These are phyloP conservation scores for Naganishia albida DNA, from an alignment of 1,284 basidiomycete species.

Conservation along the genomic window DNA sequence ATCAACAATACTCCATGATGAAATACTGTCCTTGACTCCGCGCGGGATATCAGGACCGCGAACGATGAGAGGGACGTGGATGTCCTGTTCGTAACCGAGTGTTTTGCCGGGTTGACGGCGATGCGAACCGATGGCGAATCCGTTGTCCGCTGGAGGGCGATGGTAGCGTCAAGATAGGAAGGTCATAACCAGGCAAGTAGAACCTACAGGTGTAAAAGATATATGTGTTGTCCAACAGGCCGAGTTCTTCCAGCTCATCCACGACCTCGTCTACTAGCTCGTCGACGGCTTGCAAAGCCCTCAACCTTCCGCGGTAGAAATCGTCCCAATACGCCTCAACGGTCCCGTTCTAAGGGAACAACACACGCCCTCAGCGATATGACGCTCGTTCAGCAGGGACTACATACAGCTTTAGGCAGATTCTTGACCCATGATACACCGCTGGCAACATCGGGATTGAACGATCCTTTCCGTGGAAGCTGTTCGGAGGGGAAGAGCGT, in stretches of 20 bases:
- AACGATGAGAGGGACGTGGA: slow-evolving; percentile 41
- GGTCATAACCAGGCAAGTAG: neutral
- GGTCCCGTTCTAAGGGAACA: slow-evolving; percentile 37
- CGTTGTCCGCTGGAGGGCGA: slow-evolving; percentile 41
- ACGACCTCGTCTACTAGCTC: slow-evolving; percentile 46
- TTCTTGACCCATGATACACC: slow-evolving; percentile 45
- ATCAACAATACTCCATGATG: slow-evolving; percentile 43
- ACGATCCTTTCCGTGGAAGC: slow-evolving; percentile 35
- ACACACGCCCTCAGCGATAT: neutral
- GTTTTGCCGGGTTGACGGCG: slow-evolving; percentile 48
- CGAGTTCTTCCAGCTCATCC: slow-evolving; percentile 39
- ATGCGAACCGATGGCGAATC: slow-evolving; percentile 45
- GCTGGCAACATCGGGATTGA: slow-evolving; percentile 41
- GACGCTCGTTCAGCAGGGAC: neutral
- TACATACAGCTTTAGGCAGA: slow-evolving; percentile 38
- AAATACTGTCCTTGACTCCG: slow-evolving; percentile 36
- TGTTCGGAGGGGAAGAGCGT: slow-evolving; percentile 39
- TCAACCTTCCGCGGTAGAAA: slow-evolving; percentile 44
- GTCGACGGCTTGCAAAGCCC: slow-evolving; percentile 44
- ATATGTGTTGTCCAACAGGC: slow-evolving; percentile 46
- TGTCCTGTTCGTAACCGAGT: slow-evolving; percentile 48
- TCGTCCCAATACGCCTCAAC: slow-evolving; percentile 47
- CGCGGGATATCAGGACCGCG: slow-evolving; percentile 41
- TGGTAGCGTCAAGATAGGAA: too few species aligned
- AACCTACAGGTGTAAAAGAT: slow-evolving; percentile 43